Evolutionary conservation across 1,284 basidiomycete genomes (phyloP).

Genomic region (Bjerkandera adusta): DNA sequence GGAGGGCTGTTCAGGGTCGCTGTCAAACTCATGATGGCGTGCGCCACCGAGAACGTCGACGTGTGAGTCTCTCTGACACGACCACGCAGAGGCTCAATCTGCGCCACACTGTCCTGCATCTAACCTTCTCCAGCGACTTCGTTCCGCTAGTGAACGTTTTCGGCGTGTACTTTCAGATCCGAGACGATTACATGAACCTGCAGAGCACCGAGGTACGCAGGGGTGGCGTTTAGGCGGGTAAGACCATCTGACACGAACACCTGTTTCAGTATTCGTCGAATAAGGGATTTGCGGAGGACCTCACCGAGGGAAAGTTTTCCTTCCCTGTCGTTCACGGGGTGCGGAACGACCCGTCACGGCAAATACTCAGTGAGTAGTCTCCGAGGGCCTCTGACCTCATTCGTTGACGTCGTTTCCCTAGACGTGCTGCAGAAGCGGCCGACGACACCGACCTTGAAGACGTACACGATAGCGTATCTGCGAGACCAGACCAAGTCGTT

Average conservation of each 20-base stretch:
- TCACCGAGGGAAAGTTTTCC: constrained; percentile 96
- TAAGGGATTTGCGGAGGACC: constrained; percentile 94
- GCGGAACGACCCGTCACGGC: constrained; percentile 65
- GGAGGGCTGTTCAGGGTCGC: constrained; percentile 93
- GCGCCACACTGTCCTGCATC: background rate
- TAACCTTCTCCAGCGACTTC: constrained; percentile 63
- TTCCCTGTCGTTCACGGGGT: constrained; percentile 93
- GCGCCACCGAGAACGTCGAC: constrained; percentile 56
- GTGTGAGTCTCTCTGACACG: constrained; percentile 47
- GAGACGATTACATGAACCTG: constrained; percentile 97
- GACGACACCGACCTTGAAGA: constrained; percentile 75
- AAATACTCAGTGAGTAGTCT: constrained; percentile 78
- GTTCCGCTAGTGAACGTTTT: constrained; percentile 93
- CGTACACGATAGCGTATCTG: constrained; percentile 79
- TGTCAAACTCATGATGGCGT: constrained; percentile 96
- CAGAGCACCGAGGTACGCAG: constrained; percentile 72
- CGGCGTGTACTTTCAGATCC: constrained; percentile 93
- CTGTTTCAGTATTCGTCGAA: constrained; percentile 76
- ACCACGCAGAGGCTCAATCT: background rate
- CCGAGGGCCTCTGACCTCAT: background rate
- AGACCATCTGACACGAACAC: constrained; percentile 3
- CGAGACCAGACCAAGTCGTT: constrained; percentile 70
- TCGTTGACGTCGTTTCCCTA: constrained; percentile 29
- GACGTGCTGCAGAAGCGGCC: constrained; percentile 90
- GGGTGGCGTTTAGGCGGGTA: background rate